A percentile compares a stretch with the other conserved stretches of the same genome.
Evolutionary conservation across 192 early-diverging fungal species (phyloP).

Genomic region (Entrophospora sp.): DNA sequence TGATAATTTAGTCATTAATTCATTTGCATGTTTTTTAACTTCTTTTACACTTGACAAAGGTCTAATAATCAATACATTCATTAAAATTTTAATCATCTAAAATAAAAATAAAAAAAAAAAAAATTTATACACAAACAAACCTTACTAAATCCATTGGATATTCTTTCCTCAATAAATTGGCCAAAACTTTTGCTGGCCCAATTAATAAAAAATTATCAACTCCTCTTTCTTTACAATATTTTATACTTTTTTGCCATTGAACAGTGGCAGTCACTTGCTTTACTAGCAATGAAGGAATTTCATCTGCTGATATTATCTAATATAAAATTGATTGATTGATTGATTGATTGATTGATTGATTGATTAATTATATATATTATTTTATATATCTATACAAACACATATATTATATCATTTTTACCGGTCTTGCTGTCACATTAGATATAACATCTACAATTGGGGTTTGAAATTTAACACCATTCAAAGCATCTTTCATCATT

Average conservation of each 20-base stretch:
- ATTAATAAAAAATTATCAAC: constrained; percentile 79
- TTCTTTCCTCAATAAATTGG: constrained; percentile 83
- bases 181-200: constrained; percentile 80
- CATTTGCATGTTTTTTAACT: neutral
- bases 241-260: constrained; percentile 81
- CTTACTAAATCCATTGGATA: constrained; percentile 65
- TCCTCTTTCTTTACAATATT: constrained; percentile 68
- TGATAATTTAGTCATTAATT: constrained; percentile 6
- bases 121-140: constrained; percentile 26
- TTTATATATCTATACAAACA: neutral
- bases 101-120: neutral
- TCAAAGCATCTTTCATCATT: constrained; percentile 63
- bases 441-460: constrained; percentile 82
- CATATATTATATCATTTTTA: constrained; percentile 29
- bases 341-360: too few relatives aligned
- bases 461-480: constrained; percentile 55
- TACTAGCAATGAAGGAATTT: constrained; percentile 61
- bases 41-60: constrained; percentile 7
- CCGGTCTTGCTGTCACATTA: constrained; percentile 83
- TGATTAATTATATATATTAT: too few relatives aligned
- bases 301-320: constrained; percentile 35
- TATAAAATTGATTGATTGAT: too few relatives aligned
- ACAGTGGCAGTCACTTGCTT: constrained; percentile 78
- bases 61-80: neutral
- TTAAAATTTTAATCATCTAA: neutral